Percentiles rank a stretch among this genome's conserved stretches.
phyloP scores from a whole-genome alignment of 768 basidiomycete genomes.

The Podaxis sp. region DNA sequence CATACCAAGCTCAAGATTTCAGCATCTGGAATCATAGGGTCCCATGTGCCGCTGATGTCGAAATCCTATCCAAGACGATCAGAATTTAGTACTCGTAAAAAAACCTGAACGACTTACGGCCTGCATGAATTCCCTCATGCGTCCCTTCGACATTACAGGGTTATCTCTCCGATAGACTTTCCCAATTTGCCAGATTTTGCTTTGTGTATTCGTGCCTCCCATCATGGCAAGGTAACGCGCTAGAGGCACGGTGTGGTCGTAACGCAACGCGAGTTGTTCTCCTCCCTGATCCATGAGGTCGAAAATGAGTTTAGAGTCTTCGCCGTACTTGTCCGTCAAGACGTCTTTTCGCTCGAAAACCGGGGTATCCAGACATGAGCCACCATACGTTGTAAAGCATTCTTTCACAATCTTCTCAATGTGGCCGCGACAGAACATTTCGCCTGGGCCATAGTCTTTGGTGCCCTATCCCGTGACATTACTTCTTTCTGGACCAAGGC shows the following conservation, averaged over 20 bases:
- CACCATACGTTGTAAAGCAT: constrained; percentile 87
- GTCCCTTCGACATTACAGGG: constrained; percentile 96
- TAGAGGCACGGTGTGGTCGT: constrained; percentile 97
- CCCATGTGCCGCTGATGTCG: constrained; percentile 90
- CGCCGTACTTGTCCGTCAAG: constrained; percentile 94
- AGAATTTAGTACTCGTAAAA: neutral
- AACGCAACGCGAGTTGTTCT: constrained; percentile 90
- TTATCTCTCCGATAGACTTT: constrained; percentile 97
- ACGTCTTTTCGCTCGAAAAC: constrained; percentile 98
- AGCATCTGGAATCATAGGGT: constrained; percentile 96
- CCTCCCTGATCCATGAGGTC: constrained; percentile 98
- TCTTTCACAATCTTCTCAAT: constrained; percentile 88
- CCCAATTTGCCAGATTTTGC: constrained; percentile 97
- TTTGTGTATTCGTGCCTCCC: constrained; percentile 68
- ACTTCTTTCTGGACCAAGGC: neutral
- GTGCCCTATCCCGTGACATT: constrained; percentile 63
- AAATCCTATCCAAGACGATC: constrained; percentile 66
- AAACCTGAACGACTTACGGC: constrained; percentile 55
- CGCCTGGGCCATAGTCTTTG: constrained; percentile 88
- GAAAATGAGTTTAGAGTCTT: constrained; percentile 96
- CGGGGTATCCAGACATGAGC: constrained; percentile 92
- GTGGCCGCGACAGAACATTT: constrained; percentile 90
- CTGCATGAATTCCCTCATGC: constrained; percentile 99
- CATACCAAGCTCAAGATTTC: constrained; percentile 83
- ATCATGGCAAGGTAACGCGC: constrained; percentile 96